Base-by-base conservation (phyloP, 208 protist genomes). In the Crithidia bombi region DNA sequence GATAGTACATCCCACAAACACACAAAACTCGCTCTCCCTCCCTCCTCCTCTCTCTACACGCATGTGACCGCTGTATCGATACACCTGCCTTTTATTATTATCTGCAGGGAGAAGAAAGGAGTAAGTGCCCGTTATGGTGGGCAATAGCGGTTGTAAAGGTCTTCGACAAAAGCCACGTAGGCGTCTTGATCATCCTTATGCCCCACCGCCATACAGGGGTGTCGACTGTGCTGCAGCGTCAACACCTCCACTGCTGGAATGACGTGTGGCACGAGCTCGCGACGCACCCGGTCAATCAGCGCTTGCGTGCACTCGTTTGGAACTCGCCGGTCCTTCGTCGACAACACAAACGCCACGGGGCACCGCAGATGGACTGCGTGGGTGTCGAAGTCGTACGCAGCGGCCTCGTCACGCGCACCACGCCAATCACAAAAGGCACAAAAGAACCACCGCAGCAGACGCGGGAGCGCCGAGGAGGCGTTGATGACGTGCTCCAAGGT, bases 271-370 rank as follows among this genome's bases (percentile, higher is more conserved):
- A 91, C 87, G 3, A 92, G 71, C 46, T 84, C 63, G 1, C 36
- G 35, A n/a, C 74, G 72, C 28, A 93, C 74, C 19, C 68, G 69
- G 28, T 92, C 78, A 52, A 96, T 91, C 15, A 96, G 64, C 43
- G 78, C 78, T 63, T 81, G 65, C 43, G 90, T 93, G 65, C 86
- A 88, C 50, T 41, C 69, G 5, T 88, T 92, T 12, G 90, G 90
- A 38, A 96, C 90, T 0, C 87, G 83, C 28, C 41, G 78, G 62
- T 96, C 90, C 39, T 73, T 70, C n/a, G 56, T 23, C 9, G 90
- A 92, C 41, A 93, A 36, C n/a, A 96, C 86, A 79, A 96, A 96
- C 6, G 87, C 88, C 28, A 96, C 67, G 10, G 90, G 90, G 62
- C 90, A 96, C 12, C 76, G 82, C 23, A 96, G 52, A 15, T 87